phyloP scores from a whole-genome alignment of 176 grass and related monocot genomes.

The Aechmea fasciata region DNA sequence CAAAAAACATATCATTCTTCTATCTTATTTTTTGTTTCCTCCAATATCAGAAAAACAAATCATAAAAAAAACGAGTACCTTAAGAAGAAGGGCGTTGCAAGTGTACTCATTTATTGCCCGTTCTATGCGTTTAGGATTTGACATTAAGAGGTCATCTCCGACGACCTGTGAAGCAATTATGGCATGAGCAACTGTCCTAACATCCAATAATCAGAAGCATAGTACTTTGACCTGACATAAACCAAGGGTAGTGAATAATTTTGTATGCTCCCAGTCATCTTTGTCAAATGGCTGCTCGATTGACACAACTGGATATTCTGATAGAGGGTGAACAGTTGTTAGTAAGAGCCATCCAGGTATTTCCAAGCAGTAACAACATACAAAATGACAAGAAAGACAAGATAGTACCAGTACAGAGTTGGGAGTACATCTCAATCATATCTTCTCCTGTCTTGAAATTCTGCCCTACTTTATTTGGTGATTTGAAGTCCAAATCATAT shows the following conservation, averaged over 20 bases:
- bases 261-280: conserved; percentile 93
- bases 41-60: neutral
- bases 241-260: conserved; percentile 71
- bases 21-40: too few species aligned
- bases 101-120: conserved; percentile 79
- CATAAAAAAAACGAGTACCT: conserved; percentile 28
- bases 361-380: neutral
- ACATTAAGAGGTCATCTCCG: conserved; percentile 94
- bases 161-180: conserved; percentile 50
- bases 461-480: conserved; percentile 47
- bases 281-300: conserved; percentile 95
- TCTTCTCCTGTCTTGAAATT: conserved; percentile 82
- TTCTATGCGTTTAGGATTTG: conserved; percentile 77
- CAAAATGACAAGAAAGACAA: conserved; percentile 10
- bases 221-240: conserved; percentile 59
- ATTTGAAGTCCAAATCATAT: conserved; percentile 88
- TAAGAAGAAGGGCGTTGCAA: conserved; percentile 92
- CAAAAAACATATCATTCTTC: too few species aligned
- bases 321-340: conserved; percentile 2
- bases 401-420: conserved; percentile 62
- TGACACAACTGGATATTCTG: conserved; percentile 89
- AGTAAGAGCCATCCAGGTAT: neutral
- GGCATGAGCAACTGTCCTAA: conserved; percentile 16
- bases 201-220: conserved; percentile 10
- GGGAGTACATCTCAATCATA: conserved; percentile 88